phyloP scores from a whole-genome alignment of 2,329 filamentous ascomycete genomes.

The Hypoxylon sp. region DNA sequence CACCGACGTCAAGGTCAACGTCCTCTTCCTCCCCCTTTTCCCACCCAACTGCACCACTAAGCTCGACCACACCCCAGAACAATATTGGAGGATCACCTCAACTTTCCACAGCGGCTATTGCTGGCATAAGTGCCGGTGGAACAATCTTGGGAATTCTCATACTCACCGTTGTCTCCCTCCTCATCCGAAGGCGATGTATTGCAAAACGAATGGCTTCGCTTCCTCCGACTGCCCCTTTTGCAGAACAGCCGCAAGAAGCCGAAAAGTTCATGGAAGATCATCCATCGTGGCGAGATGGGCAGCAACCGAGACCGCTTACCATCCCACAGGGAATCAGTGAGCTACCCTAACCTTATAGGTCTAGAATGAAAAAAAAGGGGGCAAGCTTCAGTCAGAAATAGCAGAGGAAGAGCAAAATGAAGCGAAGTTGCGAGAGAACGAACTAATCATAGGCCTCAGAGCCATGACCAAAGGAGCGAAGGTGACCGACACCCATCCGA shows the following conservation, averaged over 20 bases:
- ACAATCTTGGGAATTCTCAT: conserved; percentile 35
- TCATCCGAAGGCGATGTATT: conserved; percentile 45
- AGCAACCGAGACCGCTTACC: neutral
- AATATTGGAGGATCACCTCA: neutral
- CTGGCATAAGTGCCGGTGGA: conserved; percentile 41
- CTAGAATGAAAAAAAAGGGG: neutral
- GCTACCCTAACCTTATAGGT: neutral
- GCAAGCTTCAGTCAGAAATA: neutral
- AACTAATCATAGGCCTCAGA: neutral
- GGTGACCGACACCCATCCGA: neutral
- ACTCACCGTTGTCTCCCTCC: conserved; percentile 39
- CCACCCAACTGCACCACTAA: neutral
- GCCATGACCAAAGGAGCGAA: neutral
- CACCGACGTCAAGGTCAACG: neutral
- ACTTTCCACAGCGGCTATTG: conserved; percentile 35
- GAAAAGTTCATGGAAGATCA: conserved; percentile 20
- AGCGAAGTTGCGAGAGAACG: neutral
- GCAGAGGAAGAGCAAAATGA: neutral
- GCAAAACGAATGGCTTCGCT: conserved; percentile 35
- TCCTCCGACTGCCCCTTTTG: neutral
- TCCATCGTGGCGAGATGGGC: conserved; percentile 7
- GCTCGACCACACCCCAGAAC: conserved; percentile 5
- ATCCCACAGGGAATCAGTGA: neutral
- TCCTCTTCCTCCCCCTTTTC: neutral
- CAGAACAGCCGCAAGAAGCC: neutral